Conservation (phyloP, 2,329 filamentous ascomycete genomes). For the Apiospora aurea region DNA sequence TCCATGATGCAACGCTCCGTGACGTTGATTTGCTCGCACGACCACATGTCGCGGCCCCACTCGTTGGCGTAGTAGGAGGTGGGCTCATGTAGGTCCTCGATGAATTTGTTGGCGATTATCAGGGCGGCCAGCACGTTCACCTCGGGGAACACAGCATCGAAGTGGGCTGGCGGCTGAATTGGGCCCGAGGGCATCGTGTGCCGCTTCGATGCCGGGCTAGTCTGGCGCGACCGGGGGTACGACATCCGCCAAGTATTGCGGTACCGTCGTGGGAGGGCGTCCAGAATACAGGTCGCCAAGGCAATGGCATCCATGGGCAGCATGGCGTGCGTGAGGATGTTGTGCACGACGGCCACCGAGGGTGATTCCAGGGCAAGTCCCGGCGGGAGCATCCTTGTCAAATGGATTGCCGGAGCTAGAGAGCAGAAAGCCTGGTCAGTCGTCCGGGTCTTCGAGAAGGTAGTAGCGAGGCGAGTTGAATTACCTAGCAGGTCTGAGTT, state of each 20-base stretch:
- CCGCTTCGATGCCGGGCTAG: conserved; percentile 36
- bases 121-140: conserved; percentile 69
- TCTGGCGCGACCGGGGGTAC: conserved; percentile 55
- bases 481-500: conserved; percentile 51
- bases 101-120: conserved; percentile 70
- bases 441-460: background rate
- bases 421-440: conserved; percentile 12
- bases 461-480: conserved; percentile 31
- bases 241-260: conserved; percentile 67
- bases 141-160: conserved; percentile 68
- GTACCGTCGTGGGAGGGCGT: conserved; percentile 69
- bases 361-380: conserved; percentile 66
- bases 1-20: conserved; percentile 71
- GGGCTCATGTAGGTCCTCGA: conserved; percentile 63
- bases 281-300: conserved; percentile 70
- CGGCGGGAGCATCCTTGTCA: conserved; percentile 71
- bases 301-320: conserved; percentile 68
- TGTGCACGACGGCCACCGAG: conserved; percentile 66
- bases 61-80: conserved; percentile 59
- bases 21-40: conserved; percentile 66
- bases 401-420: conserved; percentile 68
- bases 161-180: conserved; percentile 51
- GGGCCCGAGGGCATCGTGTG: conserved; percentile 55
- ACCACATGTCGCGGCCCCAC: conserved; percentile 66
- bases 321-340: conserved; percentile 63